Conservation (phyloP, 768 basidiomycete genomes). For the Xerocomellus amylosporus region DNA sequence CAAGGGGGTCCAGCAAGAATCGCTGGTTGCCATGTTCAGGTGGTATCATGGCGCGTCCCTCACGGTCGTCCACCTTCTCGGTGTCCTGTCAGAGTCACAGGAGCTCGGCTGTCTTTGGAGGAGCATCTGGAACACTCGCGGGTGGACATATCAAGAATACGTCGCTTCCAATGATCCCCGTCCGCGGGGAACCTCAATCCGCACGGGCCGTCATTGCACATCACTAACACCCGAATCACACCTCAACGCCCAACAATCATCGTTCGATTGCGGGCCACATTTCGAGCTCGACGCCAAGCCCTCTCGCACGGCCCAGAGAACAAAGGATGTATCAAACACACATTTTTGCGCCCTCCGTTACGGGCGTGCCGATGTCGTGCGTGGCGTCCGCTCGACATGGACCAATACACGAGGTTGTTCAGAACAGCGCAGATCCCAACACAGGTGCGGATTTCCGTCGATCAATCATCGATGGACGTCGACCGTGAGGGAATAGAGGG, state of each 20-base stretch:
- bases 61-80: too few relatives aligned
- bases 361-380: slow-evolving; percentile 75
- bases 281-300: slow-evolving; percentile 21
- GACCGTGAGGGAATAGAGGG: slow-evolving; percentile 46
- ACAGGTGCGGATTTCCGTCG: slow-evolving; percentile 43
- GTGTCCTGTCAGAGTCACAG: too few relatives aligned
- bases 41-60: too few relatives aligned
- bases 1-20: too few relatives aligned
- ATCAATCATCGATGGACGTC: background rate
- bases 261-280: slow-evolving; percentile 25
- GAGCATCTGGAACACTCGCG: slow-evolving; percentile 35
- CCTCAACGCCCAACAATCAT: slow-evolving; percentile 9
- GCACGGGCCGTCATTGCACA: slow-evolving; percentile 28
- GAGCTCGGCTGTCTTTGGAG: too few relatives aligned
- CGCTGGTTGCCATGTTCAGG: too few relatives aligned
- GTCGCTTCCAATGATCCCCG: slow-evolving; percentile 27
- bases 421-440: slow-evolving; percentile 92
- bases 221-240: slow-evolving; percentile 32
- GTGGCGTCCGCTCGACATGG: slow-evolving; percentile 86
- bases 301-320: slow-evolving; percentile 35
- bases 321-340: slow-evolving; percentile 57
- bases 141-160: background rate
- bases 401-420: slow-evolving; percentile 88
- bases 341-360: slow-evolving; percentile 71
- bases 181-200: slow-evolving; percentile 32